phyloP scores from a whole-genome alignment of 768 basidiomycete species.

The Lactifluus subvellereus region DNA sequence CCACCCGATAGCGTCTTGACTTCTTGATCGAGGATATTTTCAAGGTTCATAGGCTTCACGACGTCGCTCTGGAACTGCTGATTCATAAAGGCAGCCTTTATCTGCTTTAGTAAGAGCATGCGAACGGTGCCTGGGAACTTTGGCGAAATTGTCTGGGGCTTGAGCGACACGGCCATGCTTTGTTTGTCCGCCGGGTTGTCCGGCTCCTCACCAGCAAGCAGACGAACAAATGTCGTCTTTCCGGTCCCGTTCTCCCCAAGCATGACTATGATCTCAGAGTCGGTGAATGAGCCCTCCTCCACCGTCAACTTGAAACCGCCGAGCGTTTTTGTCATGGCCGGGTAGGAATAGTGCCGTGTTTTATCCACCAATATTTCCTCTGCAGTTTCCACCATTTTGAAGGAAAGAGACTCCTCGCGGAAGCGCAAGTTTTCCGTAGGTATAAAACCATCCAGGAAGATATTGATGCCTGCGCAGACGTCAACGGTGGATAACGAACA shows the following conservation, averaged over 20 bases:
- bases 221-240: conserved; percentile 95
- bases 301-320: conserved; percentile 95
- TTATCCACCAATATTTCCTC: conserved; percentile 86
- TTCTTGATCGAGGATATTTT: conserved; percentile 94
- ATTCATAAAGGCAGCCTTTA: conserved; percentile 95
- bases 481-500: conserved; percentile 6
- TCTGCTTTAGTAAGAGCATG: conserved; percentile 89
- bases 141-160: conserved; percentile 97
- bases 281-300: conserved; percentile 86
- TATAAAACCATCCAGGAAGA: conserved; percentile 98
- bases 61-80: conserved; percentile 99
- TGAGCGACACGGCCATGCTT: conserved; percentile 82
- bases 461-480: conserved; percentile 77
- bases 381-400: conserved; percentile 96
- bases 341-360: conserved; percentile 87
- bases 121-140: conserved; percentile 97
- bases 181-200: conserved; percentile 81
- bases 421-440: conserved; percentile 98
- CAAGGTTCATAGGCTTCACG: conserved; percentile 94
- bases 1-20: conserved; percentile 98
- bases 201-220: conserved; percentile 89
- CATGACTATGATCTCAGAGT: conserved; percentile 99
- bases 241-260: conserved; percentile 99
- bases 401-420: conserved; percentile 90
- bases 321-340: conserved; percentile 94